These are phyloP conservation scores for Mycosphaerella arachidis DNA, from an alignment of 2,329 filamentous ascomycete species.

Conservation along the genomic window DNA sequence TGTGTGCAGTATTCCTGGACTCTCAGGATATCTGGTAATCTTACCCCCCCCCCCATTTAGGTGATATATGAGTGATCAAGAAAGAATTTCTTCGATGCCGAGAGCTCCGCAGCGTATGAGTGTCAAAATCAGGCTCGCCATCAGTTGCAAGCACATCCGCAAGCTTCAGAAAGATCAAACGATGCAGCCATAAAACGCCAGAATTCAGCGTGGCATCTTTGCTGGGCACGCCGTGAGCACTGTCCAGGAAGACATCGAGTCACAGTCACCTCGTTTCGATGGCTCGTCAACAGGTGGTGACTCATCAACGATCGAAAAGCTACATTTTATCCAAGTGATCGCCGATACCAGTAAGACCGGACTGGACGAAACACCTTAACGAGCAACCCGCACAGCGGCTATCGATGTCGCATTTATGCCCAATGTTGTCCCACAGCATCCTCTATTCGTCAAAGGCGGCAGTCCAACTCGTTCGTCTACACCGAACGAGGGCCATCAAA, in stretches of 20 bases:
- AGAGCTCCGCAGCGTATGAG: neutral
- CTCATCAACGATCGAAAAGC: neutral
- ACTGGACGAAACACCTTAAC: too few species aligned
- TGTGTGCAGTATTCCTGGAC: too few species aligned
- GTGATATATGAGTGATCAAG: too few species aligned
- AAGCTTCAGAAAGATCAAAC: neutral
- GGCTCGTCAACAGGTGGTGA: neutral
- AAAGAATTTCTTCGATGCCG: too few species aligned
- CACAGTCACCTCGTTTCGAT: neutral
- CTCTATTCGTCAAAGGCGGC: neutral
- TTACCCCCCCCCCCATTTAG: too few species aligned
- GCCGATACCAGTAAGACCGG: too few species aligned
- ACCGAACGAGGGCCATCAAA: neutral
- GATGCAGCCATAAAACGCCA: too few species aligned
- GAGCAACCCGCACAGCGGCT: too few species aligned
- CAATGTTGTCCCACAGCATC: neutral
- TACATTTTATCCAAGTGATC: too few species aligned
- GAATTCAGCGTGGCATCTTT: neutral
- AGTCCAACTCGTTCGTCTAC: neutral
- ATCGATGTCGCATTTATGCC: neutral
- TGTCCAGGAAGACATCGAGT: neutral
- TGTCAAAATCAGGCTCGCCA: neutral
- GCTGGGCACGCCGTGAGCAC: neutral
- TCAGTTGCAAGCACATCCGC: constrained; percentile 1
- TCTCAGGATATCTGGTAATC: too few species aligned